Evolutionary conservation across 2,329 filamentous ascomycete genomes (phyloP).

Genomic region (Escovopsis sp.): DNA sequence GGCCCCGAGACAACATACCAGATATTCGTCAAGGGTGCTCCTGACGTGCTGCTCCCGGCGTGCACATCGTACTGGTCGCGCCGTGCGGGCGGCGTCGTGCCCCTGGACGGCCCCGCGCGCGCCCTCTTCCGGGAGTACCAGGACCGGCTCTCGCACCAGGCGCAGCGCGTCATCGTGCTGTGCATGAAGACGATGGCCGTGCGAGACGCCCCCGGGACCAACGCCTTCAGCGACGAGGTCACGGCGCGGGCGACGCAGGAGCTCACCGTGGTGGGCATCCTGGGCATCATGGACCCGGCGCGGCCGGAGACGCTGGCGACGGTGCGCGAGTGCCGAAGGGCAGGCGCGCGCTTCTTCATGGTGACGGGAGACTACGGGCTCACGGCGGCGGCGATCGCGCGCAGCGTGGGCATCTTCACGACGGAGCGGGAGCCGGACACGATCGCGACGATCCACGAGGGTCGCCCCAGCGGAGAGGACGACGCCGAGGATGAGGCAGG

Average conservation of each 20-base stretch:
- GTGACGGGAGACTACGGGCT: slow-evolving; percentile 33
- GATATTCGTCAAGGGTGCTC: slow-evolving; percentile 37
- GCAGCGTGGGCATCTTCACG: slow-evolving; percentile 49
- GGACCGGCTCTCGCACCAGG: slow-evolving; percentile 24
- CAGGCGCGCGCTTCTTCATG: slow-evolving; percentile 30
- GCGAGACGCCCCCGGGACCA: slow-evolving; percentile 27
- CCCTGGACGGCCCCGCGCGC: slow-evolving; percentile 18
- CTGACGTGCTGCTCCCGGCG: slow-evolving; percentile 29
- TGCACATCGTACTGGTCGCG: slow-evolving; percentile 22
- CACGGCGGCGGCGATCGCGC: slow-evolving; percentile 50
- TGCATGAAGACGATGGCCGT: slow-evolving; percentile 21
- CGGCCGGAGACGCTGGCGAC: slow-evolving; percentile 27
- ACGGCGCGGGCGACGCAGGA: slow-evolving; percentile 22
- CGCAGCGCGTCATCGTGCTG: slow-evolving; percentile 27
- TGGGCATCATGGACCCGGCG: slow-evolving; percentile 33
- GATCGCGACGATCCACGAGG: slow-evolving; percentile 11
- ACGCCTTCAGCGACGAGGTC: slow-evolving; percentile 35
- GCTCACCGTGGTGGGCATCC: slow-evolving; percentile 34
- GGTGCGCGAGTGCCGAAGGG: slow-evolving; percentile 26
- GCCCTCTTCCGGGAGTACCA: slow-evolving; percentile 21
- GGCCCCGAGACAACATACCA: too few relatives aligned
- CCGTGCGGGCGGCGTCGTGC: slow-evolving; percentile 15
- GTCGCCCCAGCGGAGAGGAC: slow-evolving; percentile 2
- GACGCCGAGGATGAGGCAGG: neutral
- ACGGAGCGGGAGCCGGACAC: slow-evolving; percentile 27